Conservation (phyloP, 2,329 filamentous ascomycete species). For the Pseudogymnoascus sp. region DNA sequence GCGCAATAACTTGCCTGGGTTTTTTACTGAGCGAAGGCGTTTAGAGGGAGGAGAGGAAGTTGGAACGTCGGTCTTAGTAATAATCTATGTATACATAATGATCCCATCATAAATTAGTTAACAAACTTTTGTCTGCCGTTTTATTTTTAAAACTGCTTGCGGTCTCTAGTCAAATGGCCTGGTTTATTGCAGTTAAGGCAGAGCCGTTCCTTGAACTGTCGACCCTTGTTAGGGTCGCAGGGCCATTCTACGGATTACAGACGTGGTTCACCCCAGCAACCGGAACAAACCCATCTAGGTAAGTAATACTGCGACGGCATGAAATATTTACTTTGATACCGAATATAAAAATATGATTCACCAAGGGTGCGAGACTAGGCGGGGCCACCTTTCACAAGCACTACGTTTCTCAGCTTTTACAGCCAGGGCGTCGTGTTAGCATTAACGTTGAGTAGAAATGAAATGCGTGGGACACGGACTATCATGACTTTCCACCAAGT, state of each 20-base stretch:
- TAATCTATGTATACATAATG: slow-evolving; percentile 6
- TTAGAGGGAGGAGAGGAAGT: not conserved
- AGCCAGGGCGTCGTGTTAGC: slow-evolving; percentile 58
- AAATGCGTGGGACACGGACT: slow-evolving; percentile 59
- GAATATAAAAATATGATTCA: slow-evolving; percentile 51
- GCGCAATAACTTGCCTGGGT: not conserved
- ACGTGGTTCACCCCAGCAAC: too few relatives aligned
- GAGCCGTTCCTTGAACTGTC: too few relatives aligned
- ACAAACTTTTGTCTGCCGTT: not conserved
- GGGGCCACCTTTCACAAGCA: slow-evolving; percentile 55
- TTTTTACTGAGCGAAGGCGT: not conserved
- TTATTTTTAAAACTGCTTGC: not conserved
- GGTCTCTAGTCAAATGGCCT: not conserved
- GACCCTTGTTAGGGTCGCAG: too few relatives aligned
- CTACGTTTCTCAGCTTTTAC: slow-evolving; percentile 66
- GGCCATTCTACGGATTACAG: too few relatives aligned
- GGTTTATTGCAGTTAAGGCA: too few relatives aligned
- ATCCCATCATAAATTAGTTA: not conserved
- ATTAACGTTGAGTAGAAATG: slow-evolving; percentile 52
- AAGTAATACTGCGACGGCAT: slow-evolving; percentile 51
- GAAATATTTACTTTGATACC: slow-evolving; percentile 56
- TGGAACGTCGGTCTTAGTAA: not conserved
- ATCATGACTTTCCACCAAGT: slow-evolving; percentile 58
- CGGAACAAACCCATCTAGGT: too few relatives aligned
- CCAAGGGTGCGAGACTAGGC: slow-evolving; percentile 59